Percentiles rank a stretch among this genome's conserved stretches.
These are phyloP conservation scores for Paraleonurus japonicus DNA, from an alignment of 257 asterid species.

Conservation along the genomic window DNA sequence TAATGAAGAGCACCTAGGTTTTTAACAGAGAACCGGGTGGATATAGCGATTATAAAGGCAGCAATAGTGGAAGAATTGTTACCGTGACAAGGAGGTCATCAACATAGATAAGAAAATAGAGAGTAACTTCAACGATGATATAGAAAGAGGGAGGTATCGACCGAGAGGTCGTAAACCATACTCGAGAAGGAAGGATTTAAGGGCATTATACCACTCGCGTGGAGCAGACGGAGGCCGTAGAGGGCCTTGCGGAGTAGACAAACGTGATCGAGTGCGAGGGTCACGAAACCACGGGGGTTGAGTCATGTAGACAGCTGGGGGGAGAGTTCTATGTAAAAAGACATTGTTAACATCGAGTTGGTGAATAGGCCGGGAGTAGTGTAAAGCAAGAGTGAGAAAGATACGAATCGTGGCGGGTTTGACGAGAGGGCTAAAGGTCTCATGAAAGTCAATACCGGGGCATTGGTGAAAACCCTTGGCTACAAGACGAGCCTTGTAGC, in stretches of 20 bases:
- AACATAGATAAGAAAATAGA: neutral
- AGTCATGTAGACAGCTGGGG: neutral
- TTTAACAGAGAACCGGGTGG: neutral
- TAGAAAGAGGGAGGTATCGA: neutral
- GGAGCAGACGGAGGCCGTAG: neutral
- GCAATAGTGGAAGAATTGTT: neutral
- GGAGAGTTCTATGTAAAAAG: no score
- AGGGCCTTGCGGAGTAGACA: neutral
- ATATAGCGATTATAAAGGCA: neutral
- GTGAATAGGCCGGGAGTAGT: neutral
- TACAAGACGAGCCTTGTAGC: neutral
- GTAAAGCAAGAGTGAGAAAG: neutral
- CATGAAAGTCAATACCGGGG: neutral
- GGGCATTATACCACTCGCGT: neutral
- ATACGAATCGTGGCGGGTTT: neutral
- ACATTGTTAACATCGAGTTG: neutral
- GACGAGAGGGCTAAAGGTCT: neutral
- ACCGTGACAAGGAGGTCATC: neutral
- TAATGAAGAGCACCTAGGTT: neutral
- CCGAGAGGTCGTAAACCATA: neutral
- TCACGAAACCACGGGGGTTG: neutral
- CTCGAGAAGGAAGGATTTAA: neutral
- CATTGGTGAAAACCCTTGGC: neutral
- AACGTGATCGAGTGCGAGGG: neutral
- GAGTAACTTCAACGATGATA: neutral